Base-by-base conservation (phyloP, 176 grass and related monocot species). In the Paspalum vaginatum region DNA sequence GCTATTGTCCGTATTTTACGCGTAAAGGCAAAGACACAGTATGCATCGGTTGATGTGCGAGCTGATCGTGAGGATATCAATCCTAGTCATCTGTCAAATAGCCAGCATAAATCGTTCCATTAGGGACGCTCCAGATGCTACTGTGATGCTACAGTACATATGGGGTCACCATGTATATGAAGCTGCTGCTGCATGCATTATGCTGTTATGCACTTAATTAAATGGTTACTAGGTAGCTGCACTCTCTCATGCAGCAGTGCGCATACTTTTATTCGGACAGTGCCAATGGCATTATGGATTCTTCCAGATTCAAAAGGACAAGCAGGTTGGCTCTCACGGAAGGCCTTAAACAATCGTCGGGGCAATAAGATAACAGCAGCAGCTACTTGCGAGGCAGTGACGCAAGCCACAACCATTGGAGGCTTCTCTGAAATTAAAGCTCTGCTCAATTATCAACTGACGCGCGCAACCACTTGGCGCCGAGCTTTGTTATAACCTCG, bases 241-340 rank as follows among this genome's bases (percentile, higher is more conserved):
- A 70, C 24, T 61, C 17, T 22, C 59, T 55, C 17, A 41, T 9
- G 11, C 71, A 15, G 40, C 32, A 43, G 12, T 71, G 10, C 17
- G 11, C 9, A 10, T 9, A 21, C 11, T 9, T 25, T n/a, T 5
- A 26, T 80, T 75, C 76, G 77, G 70, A 75, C 46, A 44, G 63
- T 5, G 20, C 45, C 15, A 41, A 46, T 61, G 61, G 61, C 18
- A 68, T 8, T 25, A 70, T 27, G 70, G 77, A 76, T 85, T 85
- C 77, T 85, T 89, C 70, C 11, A 81, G 77, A 81, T 89, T 81
- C 87, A 70, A 85, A 85, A 81, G 82, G 87, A 81, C 87, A 89
- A 49, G n/a, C n/a, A n/a, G 68, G 57, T 66, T 9, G 40, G 40
- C 39, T 70, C 22, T 53, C 12, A 53, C 62, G 17, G 56, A 55